Base-by-base conservation (phyloP, 345 rosid genomes). In the Salix koriyanagi region DNA sequence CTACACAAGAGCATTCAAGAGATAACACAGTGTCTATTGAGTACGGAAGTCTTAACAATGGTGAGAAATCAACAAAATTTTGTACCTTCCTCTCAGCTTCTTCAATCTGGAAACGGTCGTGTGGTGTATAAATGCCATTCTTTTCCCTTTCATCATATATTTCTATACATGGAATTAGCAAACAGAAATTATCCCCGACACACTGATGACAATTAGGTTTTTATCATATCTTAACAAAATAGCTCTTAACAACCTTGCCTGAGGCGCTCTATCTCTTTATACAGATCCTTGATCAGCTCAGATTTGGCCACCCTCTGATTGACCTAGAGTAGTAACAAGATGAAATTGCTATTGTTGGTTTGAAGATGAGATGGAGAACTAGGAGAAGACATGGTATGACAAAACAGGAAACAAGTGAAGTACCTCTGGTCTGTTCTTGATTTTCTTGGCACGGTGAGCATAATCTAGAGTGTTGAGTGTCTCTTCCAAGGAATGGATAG, bases 271-370 rank as follows among this genome's bases (percentile, higher is more conserved):
- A 96, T 96, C 86, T 96, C 96, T 79, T 94, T 91, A 78, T 96
- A 93, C 28, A 96, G 77, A 88, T 93, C 98, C 85, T 93, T 96
- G 85, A 93, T 93, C 89, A 93, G 71, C 61, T 97, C 99, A 81
- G 98, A 84, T 87, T 96, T 96, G 98, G 92, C 92, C 98, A 96
- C 91, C 97, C 93, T 96, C 85, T 96, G 99, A 84, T 96, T 96
- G 76, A 96, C 83, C 99, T 95, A 92, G 76, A 68, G 77, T 30
- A 54, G 50, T 34, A 69, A 70, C n/a, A 71, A 79, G 44, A 23
- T 37, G 14, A 77, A 79, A 30, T n/a, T 69, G 79, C 70, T 37
- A 72, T 65, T 65, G 50, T 58, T 70, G 56, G 70, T 75, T 32
- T 44, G 74, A 68, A 3, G 54, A 36, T 77, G 75, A 42, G 14